Percentiles rank a stretch among this genome's conserved stretches.
Conservation (phyloP, 2,329 filamentous ascomycete genomes). For the Dryadomyces quercivorus region DNA sequence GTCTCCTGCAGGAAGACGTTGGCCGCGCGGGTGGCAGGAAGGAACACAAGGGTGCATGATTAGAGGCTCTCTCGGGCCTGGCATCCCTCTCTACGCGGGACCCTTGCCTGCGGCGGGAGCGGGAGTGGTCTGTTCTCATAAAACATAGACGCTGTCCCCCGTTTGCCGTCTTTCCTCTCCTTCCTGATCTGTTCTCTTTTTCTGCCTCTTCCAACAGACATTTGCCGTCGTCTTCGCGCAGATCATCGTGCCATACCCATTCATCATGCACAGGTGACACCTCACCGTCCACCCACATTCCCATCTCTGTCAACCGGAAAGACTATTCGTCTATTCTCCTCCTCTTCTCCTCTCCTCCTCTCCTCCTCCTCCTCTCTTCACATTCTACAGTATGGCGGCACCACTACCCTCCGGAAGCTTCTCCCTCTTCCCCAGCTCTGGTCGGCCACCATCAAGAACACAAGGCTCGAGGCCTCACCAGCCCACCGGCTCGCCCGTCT, state of each 20-base stretch:
- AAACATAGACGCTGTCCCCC: background rate
- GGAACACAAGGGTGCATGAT: background rate
- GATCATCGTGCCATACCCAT: background rate
- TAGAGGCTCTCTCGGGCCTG: background rate
- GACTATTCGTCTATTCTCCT: conserved; percentile 2
- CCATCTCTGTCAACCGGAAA: background rate
- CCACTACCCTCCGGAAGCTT: conserved; percentile 33
- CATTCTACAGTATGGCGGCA: conserved; percentile 23
- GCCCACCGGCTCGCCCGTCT: background rate
- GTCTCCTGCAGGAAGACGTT: background rate
- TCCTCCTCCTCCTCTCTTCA: background rate
- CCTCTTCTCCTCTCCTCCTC: too few relatives aligned
- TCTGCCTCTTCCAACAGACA: background rate
- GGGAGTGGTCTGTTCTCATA: background rate
- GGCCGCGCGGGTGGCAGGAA: background rate
- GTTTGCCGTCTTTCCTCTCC: background rate
- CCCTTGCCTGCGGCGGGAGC: too few relatives aligned
- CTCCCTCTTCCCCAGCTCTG: conserved; percentile 45
- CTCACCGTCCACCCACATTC: too few relatives aligned
- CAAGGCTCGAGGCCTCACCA: conserved; percentile 17
- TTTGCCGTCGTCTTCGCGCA: background rate
- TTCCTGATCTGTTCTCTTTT: background rate
- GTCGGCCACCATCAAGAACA: conserved; percentile 30
- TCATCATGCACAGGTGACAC: background rate
- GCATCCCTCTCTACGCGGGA: background rate